A percentile compares a stretch with the other conserved stretches of the same genome.
These are phyloP conservation scores for Choiromyces venosus DNA, from an alignment of 495 filamentous ascomycete genomes.

Conservation along the genomic window DNA sequence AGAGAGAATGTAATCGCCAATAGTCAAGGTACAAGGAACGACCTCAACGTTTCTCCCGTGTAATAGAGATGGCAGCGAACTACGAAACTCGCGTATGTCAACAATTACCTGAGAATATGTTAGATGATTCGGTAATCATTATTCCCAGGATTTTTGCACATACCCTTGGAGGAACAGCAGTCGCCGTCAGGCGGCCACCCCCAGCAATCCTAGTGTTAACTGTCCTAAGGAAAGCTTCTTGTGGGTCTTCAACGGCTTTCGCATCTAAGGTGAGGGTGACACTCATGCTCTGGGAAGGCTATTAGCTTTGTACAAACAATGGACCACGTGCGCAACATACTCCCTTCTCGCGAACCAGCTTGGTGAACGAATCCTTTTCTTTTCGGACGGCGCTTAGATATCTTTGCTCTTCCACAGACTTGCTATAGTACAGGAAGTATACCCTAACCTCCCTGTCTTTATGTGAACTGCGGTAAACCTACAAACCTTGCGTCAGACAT, in stretches of 20 bases:
- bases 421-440: constrained; percentile 93
- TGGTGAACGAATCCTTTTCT: constrained; percentile 93
- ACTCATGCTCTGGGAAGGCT: constrained; percentile 61
- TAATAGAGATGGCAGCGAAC: constrained; percentile 81
- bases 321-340: constrained; percentile 41
- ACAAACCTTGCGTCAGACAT: constrained; percentile 13
- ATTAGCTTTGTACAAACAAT: constrained; percentile 19
- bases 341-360: constrained; percentile 85
- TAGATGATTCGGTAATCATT: neutral
- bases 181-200: constrained; percentile 80
- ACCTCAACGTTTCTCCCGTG: constrained; percentile 81
- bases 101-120: constrained; percentile 56
- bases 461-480: constrained; percentile 89
- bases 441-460: constrained; percentile 80
- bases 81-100: constrained; percentile 92
- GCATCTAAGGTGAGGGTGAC: constrained; percentile 72
- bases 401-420: constrained; percentile 92
- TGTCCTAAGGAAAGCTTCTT: constrained; percentile 89
- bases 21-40: constrained; percentile 89
- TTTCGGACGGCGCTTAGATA: constrained; percentile 81
- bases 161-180: constrained; percentile 76
- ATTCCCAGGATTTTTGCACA: neutral
- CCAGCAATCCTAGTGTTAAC: constrained; percentile 96
- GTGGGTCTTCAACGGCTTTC: constrained; percentile 67
- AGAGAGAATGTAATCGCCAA: constrained; percentile 91